phyloP scores from a whole-genome alignment of 768 basidiomycete species.

The Termitomyces sp. region DNA sequence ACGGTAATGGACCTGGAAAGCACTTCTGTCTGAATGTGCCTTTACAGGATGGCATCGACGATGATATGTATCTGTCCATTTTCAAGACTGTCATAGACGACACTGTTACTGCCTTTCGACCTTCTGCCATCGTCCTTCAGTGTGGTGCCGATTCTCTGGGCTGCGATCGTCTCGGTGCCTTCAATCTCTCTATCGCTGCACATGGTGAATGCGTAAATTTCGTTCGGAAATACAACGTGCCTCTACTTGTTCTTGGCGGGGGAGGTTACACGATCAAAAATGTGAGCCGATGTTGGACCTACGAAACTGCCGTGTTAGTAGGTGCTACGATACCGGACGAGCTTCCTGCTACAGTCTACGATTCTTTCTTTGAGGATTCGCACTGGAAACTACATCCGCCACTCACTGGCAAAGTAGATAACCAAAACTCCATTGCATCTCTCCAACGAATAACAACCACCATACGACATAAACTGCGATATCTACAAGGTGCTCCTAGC shows the following conservation, averaged over 20 bases:
- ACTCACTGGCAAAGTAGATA: slow-evolving; percentile 87
- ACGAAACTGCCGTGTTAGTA: slow-evolving; percentile 93
- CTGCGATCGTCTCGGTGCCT: slow-evolving; percentile 91
- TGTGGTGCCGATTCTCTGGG: slow-evolving; percentile 97
- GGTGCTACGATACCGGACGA: slow-evolving; percentile 81
- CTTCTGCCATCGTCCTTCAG: slow-evolving; percentile 89
- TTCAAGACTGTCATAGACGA: slow-evolving; percentile 98
- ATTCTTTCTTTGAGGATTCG: slow-evolving; percentile 88
- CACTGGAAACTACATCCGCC: slow-evolving; percentile 94
- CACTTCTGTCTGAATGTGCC: slow-evolving; percentile 96
- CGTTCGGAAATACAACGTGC: slow-evolving; percentile 88
- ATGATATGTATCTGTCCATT: slow-evolving; percentile 91
- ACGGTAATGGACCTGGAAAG: slow-evolving; percentile 83
- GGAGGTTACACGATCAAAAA: slow-evolving; percentile 98
- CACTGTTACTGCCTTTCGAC: slow-evolving; percentile 84
- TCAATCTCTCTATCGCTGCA: slow-evolving; percentile 95
- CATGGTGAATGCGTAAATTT: slow-evolving; percentile 99
- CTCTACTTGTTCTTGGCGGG: slow-evolving; percentile 88
- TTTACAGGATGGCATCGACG: slow-evolving; percentile 93
- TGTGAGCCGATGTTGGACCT: slow-evolving; percentile 98
- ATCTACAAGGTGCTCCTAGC: slow-evolving; percentile 93
- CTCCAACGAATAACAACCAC: slow-evolving; percentile 85
- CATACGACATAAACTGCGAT: slow-evolving; percentile 85
- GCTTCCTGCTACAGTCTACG: slow-evolving; percentile 86
- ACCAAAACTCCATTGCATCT: slow-evolving; percentile 81